Percentiles rank a stretch among this genome's conserved stretches.
phyloP scores from a whole-genome alignment of 208 protist genomes.

The Wallacemonas sp. region DNA sequence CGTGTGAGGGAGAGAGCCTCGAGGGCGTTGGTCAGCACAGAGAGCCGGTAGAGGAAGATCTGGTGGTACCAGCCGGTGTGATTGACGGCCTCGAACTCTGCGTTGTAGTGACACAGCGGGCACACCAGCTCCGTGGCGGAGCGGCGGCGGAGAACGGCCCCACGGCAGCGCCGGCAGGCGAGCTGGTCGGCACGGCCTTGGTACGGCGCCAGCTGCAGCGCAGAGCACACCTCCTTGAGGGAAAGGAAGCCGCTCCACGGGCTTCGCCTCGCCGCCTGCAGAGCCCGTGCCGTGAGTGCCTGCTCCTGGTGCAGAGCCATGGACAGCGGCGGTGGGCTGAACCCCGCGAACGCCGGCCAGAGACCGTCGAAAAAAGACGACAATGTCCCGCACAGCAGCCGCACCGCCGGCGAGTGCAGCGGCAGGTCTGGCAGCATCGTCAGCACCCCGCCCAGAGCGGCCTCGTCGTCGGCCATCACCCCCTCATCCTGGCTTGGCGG shows the following conservation, averaged over 20 bases:
- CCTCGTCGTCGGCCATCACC: conserved; percentile 4
- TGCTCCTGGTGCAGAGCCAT: conserved; percentile 40
- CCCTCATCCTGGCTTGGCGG: not conserved
- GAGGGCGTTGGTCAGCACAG: conserved; percentile 48
- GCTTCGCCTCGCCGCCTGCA: conserved; percentile 20
- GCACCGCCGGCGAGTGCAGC: not conserved
- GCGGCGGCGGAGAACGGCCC: conserved; percentile 37
- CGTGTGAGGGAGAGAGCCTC: conserved; percentile 53
- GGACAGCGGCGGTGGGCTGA: conserved; percentile 38
- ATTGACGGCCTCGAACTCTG: conserved; percentile 59
- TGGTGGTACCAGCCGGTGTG: conserved; percentile 50
- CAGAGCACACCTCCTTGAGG: conserved; percentile 29
- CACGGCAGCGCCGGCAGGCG: conserved; percentile 61
- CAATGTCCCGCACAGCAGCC: not conserved
- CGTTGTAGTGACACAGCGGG: conserved; percentile 73
- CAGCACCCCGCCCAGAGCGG: not conserved
- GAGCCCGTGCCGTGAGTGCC: conserved; percentile 36
- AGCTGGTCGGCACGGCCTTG: conserved; percentile 41
- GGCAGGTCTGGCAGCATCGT: not conserved
- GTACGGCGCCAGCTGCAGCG: conserved; percentile 41
- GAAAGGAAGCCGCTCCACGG: conserved; percentile 26
- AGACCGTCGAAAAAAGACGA: conserved; percentile 38
- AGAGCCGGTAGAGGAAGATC: conserved; percentile 61
- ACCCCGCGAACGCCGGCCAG: conserved; percentile 56
- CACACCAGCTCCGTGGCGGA: conserved; percentile 46